These are phyloP conservation scores for Plicaturopsis crispa DNA, from an alignment of 768 basidiomycete genomes.

Conservation along the genomic window DNA sequence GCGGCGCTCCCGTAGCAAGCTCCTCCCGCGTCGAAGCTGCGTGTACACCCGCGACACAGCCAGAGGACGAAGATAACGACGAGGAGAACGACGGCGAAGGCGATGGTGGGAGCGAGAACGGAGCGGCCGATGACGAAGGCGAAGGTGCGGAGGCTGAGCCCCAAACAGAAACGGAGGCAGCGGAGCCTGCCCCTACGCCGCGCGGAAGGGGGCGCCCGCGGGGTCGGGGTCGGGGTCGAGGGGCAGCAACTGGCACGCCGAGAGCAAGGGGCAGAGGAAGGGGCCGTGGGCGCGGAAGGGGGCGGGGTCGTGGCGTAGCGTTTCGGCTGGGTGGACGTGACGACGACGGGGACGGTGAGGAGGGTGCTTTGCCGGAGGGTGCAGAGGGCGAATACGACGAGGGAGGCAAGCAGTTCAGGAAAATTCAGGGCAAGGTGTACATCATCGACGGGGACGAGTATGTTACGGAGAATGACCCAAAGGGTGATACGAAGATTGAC, in stretches of 20 bases:
- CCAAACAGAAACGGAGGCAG: constrained; percentile 22
- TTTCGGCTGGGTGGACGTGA: constrained; percentile 13
- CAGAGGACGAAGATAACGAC: constrained; percentile 24
- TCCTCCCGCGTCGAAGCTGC: constrained; percentile 10
- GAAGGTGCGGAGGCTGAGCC: constrained; percentile 25
- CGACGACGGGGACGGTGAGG: constrained; percentile 24
- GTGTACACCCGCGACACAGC: constrained; percentile 11
- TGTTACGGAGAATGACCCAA: constrained; percentile 72
- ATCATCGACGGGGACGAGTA: constrained; percentile 88
- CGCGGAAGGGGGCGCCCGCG: constrained; percentile 30
- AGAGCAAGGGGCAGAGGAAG: constrained; percentile 26
- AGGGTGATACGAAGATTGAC: constrained; percentile 91
- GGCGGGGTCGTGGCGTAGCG: constrained; percentile 21
- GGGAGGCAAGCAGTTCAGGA: constrained; percentile 63
- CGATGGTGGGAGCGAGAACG: constrained; percentile 18
- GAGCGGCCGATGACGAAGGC: constrained; percentile 19
- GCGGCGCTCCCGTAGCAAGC: constrained; percentile 13
- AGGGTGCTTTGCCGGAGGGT: constrained; percentile 26
- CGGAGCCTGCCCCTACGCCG: constrained; percentile 20
- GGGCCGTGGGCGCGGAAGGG: constrained; percentile 32
- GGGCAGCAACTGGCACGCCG: constrained; percentile 21
- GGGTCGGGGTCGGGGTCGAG: constrained; percentile 25
- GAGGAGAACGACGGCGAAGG: constrained; percentile 22
- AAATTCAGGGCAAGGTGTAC: constrained; percentile 67
- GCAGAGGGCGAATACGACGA: constrained; percentile 33